phyloP scores from a whole-genome alignment of 163 green algal species.

The Chlorella variabilis region DNA sequence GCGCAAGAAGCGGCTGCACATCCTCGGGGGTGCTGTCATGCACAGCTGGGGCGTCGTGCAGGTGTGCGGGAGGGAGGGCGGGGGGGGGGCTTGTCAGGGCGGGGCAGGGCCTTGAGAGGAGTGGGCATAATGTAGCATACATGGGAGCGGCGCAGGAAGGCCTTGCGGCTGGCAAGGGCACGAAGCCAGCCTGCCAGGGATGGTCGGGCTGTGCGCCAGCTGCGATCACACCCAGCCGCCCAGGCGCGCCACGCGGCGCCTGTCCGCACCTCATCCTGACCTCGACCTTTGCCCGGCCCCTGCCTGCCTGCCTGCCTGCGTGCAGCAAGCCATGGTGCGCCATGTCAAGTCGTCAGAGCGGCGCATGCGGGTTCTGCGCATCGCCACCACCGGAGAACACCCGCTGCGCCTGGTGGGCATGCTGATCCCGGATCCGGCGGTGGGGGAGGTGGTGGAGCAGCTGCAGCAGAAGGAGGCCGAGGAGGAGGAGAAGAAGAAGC shows the following conservation, averaged over 20 bases:
- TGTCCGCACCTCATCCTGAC: too few species aligned
- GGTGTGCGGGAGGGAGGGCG: constrained; percentile 1
- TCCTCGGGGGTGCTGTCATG: constrained; percentile 58
- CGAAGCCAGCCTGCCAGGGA: too few species aligned
- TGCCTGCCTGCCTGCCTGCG: neutral
- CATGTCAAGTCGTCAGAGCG: constrained; percentile 41
- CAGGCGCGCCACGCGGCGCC: too few species aligned
- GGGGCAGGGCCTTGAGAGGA: too few species aligned
- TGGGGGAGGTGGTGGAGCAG: constrained; percentile 37
- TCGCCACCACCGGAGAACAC: constrained; percentile 53
- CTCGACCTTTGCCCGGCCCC: too few species aligned
- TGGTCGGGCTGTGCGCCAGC: too few species aligned
- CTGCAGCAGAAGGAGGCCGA: constrained; percentile 15
- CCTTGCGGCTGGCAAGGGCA: too few species aligned
- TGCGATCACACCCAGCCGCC: too few species aligned
- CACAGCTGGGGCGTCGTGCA: constrained; percentile 54
- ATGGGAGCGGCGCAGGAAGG: too few species aligned
- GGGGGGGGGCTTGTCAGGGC: neutral
- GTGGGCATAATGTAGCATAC: too few species aligned
- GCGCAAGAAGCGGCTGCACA: constrained; percentile 33
- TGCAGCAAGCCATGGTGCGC: constrained; percentile 37
- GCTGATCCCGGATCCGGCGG: constrained; percentile 49
- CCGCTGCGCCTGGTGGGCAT: constrained; percentile 58
- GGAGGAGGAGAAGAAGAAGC: neutral
- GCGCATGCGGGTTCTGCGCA: constrained; percentile 55